Base-by-base conservation (phyloP, 257 asterid species). In the Solanum neorickii region DNA sequence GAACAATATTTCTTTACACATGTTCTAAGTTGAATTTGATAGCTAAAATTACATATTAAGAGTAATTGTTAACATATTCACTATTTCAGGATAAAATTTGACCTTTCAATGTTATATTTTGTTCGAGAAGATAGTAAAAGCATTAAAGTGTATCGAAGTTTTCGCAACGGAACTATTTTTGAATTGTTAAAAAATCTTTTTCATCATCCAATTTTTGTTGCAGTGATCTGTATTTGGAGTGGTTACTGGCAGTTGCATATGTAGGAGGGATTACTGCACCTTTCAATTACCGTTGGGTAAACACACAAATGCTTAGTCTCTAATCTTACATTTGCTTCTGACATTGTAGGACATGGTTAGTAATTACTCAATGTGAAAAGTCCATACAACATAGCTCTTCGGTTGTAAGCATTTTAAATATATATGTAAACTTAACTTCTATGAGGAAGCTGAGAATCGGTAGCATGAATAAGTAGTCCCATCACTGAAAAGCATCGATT, bases 221-320 rank as follows among this genome's bases (percentile, higher is more conserved):
- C 94, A 94, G 99, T 87, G 98, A 95, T 89, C 87, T 92, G 74
- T 94, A 93, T 83, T 83, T 96, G 95, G 98, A 96, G 91, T 96
- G 99, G 98, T 86, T 95, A 85, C 96, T 96, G 88, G 99, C 98
- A 35, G 90, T 96, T 82, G 89, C 98, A 60, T 94, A 92, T 88
- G 96, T 93, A 27, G 99, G 99, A 89, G 98, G 96, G 86, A 93
- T 96, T 39, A 94, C 93, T 77, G 98, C 99, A 88, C 98, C 99
- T 6, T 94, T 96, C 86, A 96, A 95, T 88, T 95, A 95, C 85
- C 90, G 98, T 88, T 96, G 99, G 99, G 98, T 95, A 84, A 89
- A 92, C 88, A 20, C 11, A 27, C 39, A 4, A 74, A 29, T 18
- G 2, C 42, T 42, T 66, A 18, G 7, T 82, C 69, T 47, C 85